A percentile compares a stretch with the other conserved stretches of the same genome.
Evolutionary conservation across 306 rosid species (phyloP).

Genomic region (Lablab purpureus): DNA sequence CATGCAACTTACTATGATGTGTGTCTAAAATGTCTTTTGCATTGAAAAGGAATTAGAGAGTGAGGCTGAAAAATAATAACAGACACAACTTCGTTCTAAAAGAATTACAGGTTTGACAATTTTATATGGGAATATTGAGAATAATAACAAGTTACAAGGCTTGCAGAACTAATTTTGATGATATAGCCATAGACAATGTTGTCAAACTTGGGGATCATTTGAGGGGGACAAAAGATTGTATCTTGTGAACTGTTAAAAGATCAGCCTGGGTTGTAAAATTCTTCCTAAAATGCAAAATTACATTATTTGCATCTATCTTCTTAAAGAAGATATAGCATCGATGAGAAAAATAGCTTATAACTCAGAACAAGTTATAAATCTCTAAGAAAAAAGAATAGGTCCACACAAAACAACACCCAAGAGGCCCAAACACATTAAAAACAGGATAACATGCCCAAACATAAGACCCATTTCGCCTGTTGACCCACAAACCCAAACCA

Average conservation of each 20-base stretch:
- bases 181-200: not conserved
- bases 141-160: not conserved
- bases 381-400: not conserved
- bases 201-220: no score
- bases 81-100: not conserved
- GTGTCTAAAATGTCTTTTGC: not conserved
- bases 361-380: not conserved
- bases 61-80: slow-evolving; percentile 1
- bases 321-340: not conserved
- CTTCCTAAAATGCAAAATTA: no score
- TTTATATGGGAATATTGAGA: slow-evolving; percentile 5
- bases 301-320: no score
- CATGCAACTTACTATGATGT: slow-evolving; percentile 7
- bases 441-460: not conserved
- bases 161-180: not conserved
- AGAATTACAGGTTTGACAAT: not conserved
- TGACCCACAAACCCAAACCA: no score
- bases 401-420: not conserved
- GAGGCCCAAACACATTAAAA: not conserved
- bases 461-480: no score
- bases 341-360: no score
- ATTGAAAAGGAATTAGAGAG: not conserved
- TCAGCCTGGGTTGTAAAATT: no score
- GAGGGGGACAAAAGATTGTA: no score
- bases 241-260: no score